Evolutionary conservation across 495 filamentous ascomycete species (phyloP).

Genomic region (Penicillium silybi): DNA sequence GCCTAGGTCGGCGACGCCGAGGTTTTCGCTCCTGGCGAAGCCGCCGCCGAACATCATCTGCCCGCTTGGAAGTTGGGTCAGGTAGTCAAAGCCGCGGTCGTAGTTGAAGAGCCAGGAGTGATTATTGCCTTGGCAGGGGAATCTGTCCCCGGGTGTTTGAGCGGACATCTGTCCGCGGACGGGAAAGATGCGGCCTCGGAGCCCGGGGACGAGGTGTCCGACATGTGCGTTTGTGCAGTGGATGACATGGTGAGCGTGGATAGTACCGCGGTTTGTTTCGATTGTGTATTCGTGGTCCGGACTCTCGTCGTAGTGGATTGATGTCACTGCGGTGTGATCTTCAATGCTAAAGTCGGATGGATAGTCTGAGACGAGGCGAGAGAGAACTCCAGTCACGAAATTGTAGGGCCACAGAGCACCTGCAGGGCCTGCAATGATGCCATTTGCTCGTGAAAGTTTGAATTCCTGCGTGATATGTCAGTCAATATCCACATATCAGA

Average conservation of each 20-base stretch:
- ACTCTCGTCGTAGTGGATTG: constrained; percentile 19
- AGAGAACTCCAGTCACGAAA: constrained; percentile 63
- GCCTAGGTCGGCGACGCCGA: constrained; percentile 48
- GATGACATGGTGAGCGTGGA: constrained; percentile 57
- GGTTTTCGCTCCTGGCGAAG: constrained; percentile 39
- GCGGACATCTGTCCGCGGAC: constrained; percentile 60
- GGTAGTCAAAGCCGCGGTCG: constrained; percentile 72
- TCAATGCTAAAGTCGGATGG: constrained; percentile 60
- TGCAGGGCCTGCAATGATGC: constrained; percentile 42
- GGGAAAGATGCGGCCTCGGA: constrained; percentile 70
- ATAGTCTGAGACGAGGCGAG: constrained; percentile 43
- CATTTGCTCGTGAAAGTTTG: constrained; percentile 39
- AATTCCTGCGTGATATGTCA: constrained; percentile 22
- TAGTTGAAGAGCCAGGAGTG: constrained; percentile 43
- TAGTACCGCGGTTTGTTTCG: constrained; percentile 58
- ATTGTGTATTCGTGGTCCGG: constrained; percentile 31
- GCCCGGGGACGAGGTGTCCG: constrained; percentile 62
- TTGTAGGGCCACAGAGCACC: constrained; percentile 75
- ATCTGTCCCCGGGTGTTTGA: constrained; percentile 49
- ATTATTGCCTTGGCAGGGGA: constrained; percentile 24
- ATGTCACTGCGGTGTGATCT: constrained; percentile 64
- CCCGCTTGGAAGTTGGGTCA: constrained; percentile 59
- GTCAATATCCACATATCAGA: background rate
- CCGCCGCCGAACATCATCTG: constrained; percentile 68
- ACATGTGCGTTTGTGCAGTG: constrained; percentile 80